Evolutionary conservation across 495 filamentous ascomycete species (phyloP).

Genomic region (Penicillium paradoxum): DNA sequence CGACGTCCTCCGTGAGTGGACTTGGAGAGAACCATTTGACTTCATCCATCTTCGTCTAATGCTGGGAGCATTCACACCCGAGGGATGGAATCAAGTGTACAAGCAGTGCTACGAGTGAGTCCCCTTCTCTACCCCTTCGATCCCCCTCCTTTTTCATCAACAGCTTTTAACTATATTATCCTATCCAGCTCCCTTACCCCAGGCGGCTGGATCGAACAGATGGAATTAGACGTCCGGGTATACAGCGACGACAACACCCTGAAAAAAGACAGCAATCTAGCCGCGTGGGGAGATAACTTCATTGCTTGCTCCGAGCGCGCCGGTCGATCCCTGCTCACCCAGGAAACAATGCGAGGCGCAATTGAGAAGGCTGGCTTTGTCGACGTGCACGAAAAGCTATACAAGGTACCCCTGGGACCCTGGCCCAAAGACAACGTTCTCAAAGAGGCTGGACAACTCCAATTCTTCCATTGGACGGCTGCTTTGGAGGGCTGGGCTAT

Average conservation of each 20-base stretch:
- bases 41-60: slow-evolving; percentile 26
- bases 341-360: slow-evolving; percentile 15
- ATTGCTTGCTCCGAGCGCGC: slow-evolving; percentile 16
- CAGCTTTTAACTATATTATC: not conserved
- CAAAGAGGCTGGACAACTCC: slow-evolving; percentile 61
- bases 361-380: slow-evolving; percentile 27
- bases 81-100: slow-evolving; percentile 26
- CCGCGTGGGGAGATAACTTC: slow-evolving; percentile 15
- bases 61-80: slow-evolving; percentile 11
- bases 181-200: slow-evolving; percentile 28
- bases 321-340: slow-evolving; percentile 12
- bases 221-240: slow-evolving; percentile 40
- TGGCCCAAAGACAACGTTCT: slow-evolving; percentile 60
- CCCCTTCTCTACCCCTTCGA: not conserved
- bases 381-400: slow-evolving; percentile 32
- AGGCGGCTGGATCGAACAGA: slow-evolving; percentile 50
- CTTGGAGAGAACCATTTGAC: slow-evolving; percentile 24
- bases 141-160: no score
- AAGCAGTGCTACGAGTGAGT: slow-evolving; percentile 27
- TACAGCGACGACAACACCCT: slow-evolving; percentile 40
- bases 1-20: slow-evolving; percentile 23
- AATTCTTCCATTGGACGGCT: slow-evolving; percentile 51
- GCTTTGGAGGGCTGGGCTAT: slow-evolving; percentile 15
- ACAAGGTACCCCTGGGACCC: slow-evolving; percentile 57
- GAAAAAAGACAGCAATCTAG: slow-evolving; percentile 20